Conservation (phyloP, 768 basidiomycete species). For the Stropharia rugosoannulata region DNA sequence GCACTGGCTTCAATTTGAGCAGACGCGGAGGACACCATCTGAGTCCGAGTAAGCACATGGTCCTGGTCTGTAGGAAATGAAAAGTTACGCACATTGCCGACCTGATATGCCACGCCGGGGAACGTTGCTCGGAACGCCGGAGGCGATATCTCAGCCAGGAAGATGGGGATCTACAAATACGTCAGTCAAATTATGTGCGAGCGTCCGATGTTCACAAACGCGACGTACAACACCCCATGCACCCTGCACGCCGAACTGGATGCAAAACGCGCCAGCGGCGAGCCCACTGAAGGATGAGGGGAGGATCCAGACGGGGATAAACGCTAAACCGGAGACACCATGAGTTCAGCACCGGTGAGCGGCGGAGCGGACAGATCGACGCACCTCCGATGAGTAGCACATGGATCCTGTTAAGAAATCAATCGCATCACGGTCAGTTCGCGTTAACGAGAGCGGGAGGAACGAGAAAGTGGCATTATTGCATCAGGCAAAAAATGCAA, state of each 20-base stretch:
- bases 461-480: background rate
- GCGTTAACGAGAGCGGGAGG: background rate
- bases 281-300: slow-evolving; percentile 67
- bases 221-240: slow-evolving; percentile 68
- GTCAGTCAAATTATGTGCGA: background rate
- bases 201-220: background rate
- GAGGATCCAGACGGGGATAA: slow-evolving; percentile 83
- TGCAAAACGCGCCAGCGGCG: slow-evolving; percentile 80
- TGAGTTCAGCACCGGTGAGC: background rate
- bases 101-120: slow-evolving; percentile 81
- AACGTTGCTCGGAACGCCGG: slow-evolving; percentile 88
- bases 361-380: slow-evolving; percentile 1
- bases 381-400: slow-evolving; percentile 51
- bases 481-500: no score
- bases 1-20: slow-evolving; percentile 77
- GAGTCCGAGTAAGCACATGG: background rate
- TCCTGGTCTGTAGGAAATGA: background rate
- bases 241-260: slow-evolving; percentile 90
- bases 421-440: background rate
- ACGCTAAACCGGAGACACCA: slow-evolving; percentile 24
- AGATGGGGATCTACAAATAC: slow-evolving; percentile 53
- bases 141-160: slow-evolving; percentile 80
- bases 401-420: slow-evolving; percentile 37
- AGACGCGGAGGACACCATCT: slow-evolving; percentile 71
- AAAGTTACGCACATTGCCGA: slow-evolving; percentile 60